A percentile compares a stretch with the other conserved stretches of the same genome.
Conservation (phyloP, 495 filamentous ascomycete genomes). For the Aspergillus homomorphus region DNA sequence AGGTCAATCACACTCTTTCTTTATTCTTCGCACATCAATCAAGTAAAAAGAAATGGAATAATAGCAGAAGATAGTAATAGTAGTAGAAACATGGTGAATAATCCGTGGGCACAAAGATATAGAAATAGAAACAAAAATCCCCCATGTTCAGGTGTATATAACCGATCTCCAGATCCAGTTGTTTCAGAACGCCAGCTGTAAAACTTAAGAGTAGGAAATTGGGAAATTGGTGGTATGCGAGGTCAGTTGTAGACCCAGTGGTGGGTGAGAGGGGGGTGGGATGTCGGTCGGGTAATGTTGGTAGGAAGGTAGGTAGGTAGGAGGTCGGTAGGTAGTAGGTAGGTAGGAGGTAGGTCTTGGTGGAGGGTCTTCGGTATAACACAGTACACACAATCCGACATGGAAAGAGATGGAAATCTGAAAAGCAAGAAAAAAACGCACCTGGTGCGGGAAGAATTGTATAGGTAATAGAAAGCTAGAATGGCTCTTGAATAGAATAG, state of each 20-base stretch:
- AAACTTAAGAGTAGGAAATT: slow-evolving; percentile 6
- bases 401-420: slow-evolving; percentile 15
- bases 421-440: slow-evolving; percentile 20
- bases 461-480: slow-evolving; percentile 15
- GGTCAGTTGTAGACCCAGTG: too few relatives aligned
- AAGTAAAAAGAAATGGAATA: neutral
- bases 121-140: slow-evolving; percentile 10
- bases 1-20: slow-evolving; percentile 7
- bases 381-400: slow-evolving; percentile 21
- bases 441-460: slow-evolving; percentile 11
- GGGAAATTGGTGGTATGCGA: neutral
- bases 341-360: neutral
- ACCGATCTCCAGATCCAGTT: slow-evolving; percentile 5
- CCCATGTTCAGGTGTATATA: neutral
- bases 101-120: slow-evolving; percentile 24
- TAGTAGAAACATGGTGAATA: slow-evolving; percentile 29
- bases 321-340: slow-evolving; percentile 11
- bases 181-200: slow-evolving; percentile 11
- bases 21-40: neutral
- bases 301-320: slow-evolving; percentile 6
- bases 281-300: neutral
- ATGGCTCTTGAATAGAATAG: neutral
- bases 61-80: slow-evolving; percentile 28
- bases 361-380: slow-evolving; percentile 22
- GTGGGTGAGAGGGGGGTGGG: neutral